These are phyloP conservation scores for Pythium angustatum DNA, from an alignment of 352 stramenopile genomes.

Conservation along the genomic window DNA sequence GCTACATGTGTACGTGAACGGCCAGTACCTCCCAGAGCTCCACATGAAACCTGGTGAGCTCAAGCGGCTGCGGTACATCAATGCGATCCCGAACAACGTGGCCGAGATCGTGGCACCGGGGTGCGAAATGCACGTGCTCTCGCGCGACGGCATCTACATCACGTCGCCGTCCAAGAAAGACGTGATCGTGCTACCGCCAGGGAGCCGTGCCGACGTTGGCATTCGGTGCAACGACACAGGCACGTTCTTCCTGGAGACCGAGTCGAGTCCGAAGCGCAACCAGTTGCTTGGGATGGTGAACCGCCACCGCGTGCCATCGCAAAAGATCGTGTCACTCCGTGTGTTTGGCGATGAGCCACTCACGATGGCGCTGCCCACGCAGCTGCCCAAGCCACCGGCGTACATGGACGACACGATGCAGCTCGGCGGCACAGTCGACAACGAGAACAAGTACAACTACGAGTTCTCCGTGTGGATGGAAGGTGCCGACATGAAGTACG, in stretches of 20 bases:
- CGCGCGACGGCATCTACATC: constrained; percentile 75
- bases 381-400: constrained; percentile 47
- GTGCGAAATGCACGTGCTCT: constrained; percentile 60
- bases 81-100: constrained; percentile 84
- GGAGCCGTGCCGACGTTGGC: constrained; percentile 63
- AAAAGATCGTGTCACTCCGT: constrained; percentile 58
- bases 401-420: constrained; percentile 56
- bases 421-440: constrained; percentile 15
- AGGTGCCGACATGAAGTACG: constrained; percentile 39
- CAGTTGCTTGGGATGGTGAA: constrained; percentile 57
- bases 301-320: constrained; percentile 70
- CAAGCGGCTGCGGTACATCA: constrained; percentile 72
- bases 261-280: constrained; percentile 57
- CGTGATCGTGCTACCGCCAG: constrained; percentile 65
- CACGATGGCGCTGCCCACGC: constrained; percentile 36
- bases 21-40: constrained; percentile 64
- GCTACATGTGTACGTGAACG: constrained; percentile 73
- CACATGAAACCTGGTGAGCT: constrained; percentile 51
- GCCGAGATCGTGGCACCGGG: constrained; percentile 58
- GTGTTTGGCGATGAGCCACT: constrained; percentile 36
- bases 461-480: constrained; percentile 81
- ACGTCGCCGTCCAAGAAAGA: constrained; percentile 39
- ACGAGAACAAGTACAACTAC: constrained; percentile 66
- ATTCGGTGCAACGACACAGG: constrained; percentile 49
- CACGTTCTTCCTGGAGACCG: constrained; percentile 67